These are phyloP conservation scores for Earliella scabrosa DNA, from an alignment of 1,284 basidiomycete genomes.

Conservation along the genomic window DNA sequence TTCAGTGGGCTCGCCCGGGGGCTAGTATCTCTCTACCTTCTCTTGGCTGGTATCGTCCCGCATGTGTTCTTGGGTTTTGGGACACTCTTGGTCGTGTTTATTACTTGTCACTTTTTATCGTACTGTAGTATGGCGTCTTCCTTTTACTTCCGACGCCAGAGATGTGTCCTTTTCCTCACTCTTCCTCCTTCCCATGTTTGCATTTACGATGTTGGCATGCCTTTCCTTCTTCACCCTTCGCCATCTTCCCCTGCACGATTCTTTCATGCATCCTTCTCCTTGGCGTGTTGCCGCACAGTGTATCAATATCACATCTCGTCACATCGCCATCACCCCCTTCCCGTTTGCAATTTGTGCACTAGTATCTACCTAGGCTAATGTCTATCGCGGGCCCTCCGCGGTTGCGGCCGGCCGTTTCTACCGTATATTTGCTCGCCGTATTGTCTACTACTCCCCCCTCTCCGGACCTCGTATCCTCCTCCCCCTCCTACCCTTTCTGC, in stretches of 20 bases:
- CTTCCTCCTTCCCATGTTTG: constrained; percentile 8
- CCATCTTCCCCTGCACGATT: constrained; percentile 16
- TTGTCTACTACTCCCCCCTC: constrained; percentile 15
- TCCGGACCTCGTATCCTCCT: constrained; percentile 2
- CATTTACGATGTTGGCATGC: constrained; percentile 20
- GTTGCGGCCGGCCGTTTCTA: constrained; percentile 21
- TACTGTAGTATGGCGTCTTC: constrained; percentile 25
- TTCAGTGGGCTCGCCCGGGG: constrained; percentile 34
- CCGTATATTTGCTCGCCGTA: constrained; percentile 28
- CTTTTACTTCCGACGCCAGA: constrained; percentile 21
- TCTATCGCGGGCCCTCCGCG: constrained; percentile 9
- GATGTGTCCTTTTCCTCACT: constrained; percentile 19
- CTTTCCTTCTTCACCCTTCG: constrained; percentile 7
- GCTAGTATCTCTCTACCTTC: constrained; percentile 38
- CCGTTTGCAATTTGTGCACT: constrained; percentile 31
- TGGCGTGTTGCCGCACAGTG: constrained; percentile 36
- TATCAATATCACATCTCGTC: constrained; percentile 38
- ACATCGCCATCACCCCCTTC: constrained; percentile 24
- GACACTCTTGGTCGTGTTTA: constrained; percentile 39
- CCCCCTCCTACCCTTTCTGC: background rate
- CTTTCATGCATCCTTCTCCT: constrained; percentile 18
- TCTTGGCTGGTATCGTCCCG: constrained; percentile 34
- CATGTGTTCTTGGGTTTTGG: constrained; percentile 51
- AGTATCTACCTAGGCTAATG: constrained; percentile 28
- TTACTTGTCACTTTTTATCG: constrained; percentile 25